These are phyloP conservation scores for Botrytis sinoallii DNA, from an alignment of 2,329 filamentous ascomycete species.

Conservation along the genomic window DNA sequence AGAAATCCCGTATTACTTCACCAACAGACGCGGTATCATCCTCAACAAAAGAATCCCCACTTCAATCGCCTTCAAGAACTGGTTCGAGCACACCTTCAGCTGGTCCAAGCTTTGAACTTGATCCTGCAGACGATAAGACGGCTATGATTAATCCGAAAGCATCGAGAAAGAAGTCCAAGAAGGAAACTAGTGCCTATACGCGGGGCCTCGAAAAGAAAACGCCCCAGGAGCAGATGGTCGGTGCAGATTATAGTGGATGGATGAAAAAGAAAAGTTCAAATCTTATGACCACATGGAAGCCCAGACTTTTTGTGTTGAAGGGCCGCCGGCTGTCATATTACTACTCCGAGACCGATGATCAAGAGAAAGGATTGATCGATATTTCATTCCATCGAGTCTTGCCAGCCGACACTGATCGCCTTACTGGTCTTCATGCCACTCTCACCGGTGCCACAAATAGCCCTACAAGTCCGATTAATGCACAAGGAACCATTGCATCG, in stretches of 20 bases:
- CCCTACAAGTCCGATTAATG: conserved; percentile 53
- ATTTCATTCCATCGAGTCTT: conserved; percentile 98
- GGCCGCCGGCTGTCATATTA: conserved; percentile 92
- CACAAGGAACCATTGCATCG: conserved; percentile 46
- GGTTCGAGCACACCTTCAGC: conserved; percentile 70
- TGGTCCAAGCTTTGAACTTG: conserved; percentile 72
- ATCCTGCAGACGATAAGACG: conserved; percentile 66
- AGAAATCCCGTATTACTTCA: conserved; percentile 51
- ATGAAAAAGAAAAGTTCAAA: conserved; percentile 99
- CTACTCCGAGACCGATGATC: conserved; percentile 86
- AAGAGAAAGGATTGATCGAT: conserved; percentile 94
- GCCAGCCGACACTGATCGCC: conserved; percentile 83
- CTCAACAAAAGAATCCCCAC: conserved; percentile 50
- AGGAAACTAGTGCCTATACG: conserved; percentile 91
- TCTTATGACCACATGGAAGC: conserved; percentile 97
- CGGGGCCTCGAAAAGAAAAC: conserved; percentile 78
- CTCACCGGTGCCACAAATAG: conserved; percentile 77
- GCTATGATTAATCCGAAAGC: conserved; percentile 47
- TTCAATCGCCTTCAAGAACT: conserved; percentile 68
- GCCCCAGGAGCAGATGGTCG: conserved; percentile 78
- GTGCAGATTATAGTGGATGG: conserved; percentile 94
- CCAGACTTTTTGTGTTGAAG: conserved; percentile 89
- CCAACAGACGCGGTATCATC: conserved; percentile 45
- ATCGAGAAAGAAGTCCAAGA: conserved; percentile 74
- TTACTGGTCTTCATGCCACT: conserved; percentile 87